phyloP scores from a whole-genome alignment of 2,329 filamentous ascomycete species.

The Fusarium secorum region DNA sequence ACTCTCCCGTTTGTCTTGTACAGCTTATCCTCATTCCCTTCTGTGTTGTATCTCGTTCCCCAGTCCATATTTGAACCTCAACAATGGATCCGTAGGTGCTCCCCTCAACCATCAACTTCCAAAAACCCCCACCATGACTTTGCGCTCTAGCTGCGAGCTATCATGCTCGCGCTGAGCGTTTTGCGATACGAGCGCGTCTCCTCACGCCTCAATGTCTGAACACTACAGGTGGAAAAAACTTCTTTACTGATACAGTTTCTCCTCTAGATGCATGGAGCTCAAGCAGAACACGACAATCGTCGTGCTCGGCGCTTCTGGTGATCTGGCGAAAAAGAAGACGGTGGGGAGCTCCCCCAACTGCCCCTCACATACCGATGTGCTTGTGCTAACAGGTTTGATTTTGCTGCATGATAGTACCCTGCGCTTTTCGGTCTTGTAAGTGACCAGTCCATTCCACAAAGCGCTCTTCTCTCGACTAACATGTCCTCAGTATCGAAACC shows the following conservation, averaged over 20 bases:
- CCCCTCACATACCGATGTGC: constrained; percentile 15
- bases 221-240: neutral
- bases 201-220: neutral
- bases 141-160: constrained; percentile 23
- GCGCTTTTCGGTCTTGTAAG: constrained; percentile 96
- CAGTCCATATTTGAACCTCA: constrained; percentile 29
- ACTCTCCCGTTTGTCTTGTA: constrained; percentile 12
- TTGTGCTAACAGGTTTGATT: constrained; percentile 35
- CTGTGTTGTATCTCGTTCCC: constrained; percentile 7
- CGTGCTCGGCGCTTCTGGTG: constrained; percentile 95
- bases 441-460: constrained; percentile 37
- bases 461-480: constrained; percentile 12
- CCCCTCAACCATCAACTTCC: constrained; percentile 24
- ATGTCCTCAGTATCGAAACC: constrained; percentile 83
- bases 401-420: constrained; percentile 72
- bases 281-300: constrained; percentile 98
- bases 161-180: constrained; percentile 27
- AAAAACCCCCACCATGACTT: constrained; percentile 37
- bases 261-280: constrained; percentile 77
- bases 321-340: constrained; percentile 99
- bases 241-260: constrained; percentile 19
- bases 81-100: constrained; percentile 42
- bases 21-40: neutral
- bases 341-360: constrained; percentile 58
- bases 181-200: constrained; percentile 23